Evolutionary conservation across 1,284 basidiomycete genomes (phyloP), one percentile per base, ranked within the genome.

Genomic region (Dichomitus squalens): DNA sequence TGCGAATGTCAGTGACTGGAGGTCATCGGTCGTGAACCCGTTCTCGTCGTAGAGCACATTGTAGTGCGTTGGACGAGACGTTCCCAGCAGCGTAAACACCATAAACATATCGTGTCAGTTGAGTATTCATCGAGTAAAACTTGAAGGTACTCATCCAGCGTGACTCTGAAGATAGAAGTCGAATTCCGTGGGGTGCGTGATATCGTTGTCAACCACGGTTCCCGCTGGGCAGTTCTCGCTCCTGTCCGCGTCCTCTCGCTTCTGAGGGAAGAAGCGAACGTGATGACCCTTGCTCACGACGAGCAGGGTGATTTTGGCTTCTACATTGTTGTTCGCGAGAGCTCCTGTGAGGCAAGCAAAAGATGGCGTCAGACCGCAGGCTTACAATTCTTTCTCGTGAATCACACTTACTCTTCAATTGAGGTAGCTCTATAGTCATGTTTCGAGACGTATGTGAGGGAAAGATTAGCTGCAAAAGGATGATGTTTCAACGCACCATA

Each of bases 91-190:
- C 23, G 65, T 66, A 55, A 39, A 60, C 55, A 62, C 43, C 53
- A 34, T 23, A 57, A 59, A 52, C 23, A 59, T 29, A 62, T 29
- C 40, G 39, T 36, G 55, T 65, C 53, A 65, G 60, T 31, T 27
- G n/a, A 27, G 16, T n/a, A n/a, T 36, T 12, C 21, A n/a, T 21
- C 14, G 18, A 29, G n/a, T 18, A 2, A 3, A 36, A 35, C 18
- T 39, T 36, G 29, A 52, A n/a, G 25, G 21, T 43, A 66, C 65
- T 64, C 59, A 66, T 64, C 85, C 90, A 40, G 83, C 88, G 60
- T 93, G 92, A 54, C 83, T 85, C 68, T 90, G 86, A 0, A 92
- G 76, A 66, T 93, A 93, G 70, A 89, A 93, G 66, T 93, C 92
- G 52, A 90, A 90, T 66, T 92, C 90, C 1, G 84, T 81, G 0